These are phyloP conservation scores for Passalora sequoiae DNA, from an alignment of 2,329 filamentous ascomycete species.

Conservation along the genomic window DNA sequence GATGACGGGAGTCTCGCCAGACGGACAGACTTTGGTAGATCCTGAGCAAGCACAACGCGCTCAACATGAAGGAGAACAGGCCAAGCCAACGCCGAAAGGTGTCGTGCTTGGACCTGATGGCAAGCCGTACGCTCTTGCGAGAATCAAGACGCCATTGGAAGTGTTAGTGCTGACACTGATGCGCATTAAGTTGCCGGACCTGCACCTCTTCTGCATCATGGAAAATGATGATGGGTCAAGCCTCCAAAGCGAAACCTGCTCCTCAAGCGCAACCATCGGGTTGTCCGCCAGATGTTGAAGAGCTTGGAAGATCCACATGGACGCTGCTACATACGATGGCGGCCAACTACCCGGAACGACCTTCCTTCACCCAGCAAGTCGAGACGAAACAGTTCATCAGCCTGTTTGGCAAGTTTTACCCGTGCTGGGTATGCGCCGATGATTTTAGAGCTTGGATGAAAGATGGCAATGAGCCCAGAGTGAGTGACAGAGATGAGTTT, in stretches of 20 bases:
- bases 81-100: constrained; percentile 61
- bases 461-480: constrained; percentile 59
- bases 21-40: constrained; percentile 32
- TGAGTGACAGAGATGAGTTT: constrained; percentile 61
- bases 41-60: constrained; percentile 24
- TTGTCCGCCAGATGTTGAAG: constrained; percentile 86
- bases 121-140: constrained; percentile 83
- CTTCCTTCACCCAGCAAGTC: constrained; percentile 63
- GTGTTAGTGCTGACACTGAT: background rate
- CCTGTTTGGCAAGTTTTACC: constrained; percentile 81
- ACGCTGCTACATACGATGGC: constrained; percentile 89
- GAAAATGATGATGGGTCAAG: constrained; percentile 46
- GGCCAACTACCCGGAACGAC: constrained; percentile 71
- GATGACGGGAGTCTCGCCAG: constrained; percentile 33
- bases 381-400: constrained; percentile 74
- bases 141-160: constrained; percentile 10
- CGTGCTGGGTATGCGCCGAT: constrained; percentile 91
- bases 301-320: constrained; percentile 83
- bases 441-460: constrained; percentile 82
- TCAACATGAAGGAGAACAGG: constrained; percentile 20
- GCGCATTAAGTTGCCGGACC: constrained; percentile 57
- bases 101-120: constrained; percentile 73
- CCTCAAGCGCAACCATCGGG: constrained; percentile 45
- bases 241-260: constrained; percentile 30
- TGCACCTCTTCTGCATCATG: constrained; percentile 61